Evolutionary conservation across 257 asterid species (phyloP).

Genomic region (Solanum pennellii): DNA sequence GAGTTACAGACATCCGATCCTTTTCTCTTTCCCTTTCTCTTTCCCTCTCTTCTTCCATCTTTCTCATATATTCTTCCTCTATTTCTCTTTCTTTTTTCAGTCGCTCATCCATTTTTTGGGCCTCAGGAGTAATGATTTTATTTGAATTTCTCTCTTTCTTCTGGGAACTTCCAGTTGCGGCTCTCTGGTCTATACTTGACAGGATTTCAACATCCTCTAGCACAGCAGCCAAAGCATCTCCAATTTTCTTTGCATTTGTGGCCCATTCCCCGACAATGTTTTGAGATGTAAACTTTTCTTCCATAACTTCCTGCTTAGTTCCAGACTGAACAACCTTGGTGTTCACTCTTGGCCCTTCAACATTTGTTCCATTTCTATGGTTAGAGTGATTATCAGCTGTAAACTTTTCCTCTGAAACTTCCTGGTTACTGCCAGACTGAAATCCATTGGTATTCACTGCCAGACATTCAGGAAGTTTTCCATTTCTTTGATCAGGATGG

Average conservation of each 20-base stretch:
- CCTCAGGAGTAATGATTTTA: slow-evolving; percentile 20
- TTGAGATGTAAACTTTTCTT: slow-evolving; percentile 15
- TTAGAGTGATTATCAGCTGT: slow-evolving; percentile 19
- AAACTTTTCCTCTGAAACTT: slow-evolving; percentile 14
- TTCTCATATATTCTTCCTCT: slow-evolving; percentile 45
- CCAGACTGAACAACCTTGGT: slow-evolving; percentile 10
- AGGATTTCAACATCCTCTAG: slow-evolving; percentile 22
- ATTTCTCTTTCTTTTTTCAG: slow-evolving; percentile 34
- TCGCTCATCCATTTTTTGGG: slow-evolving; percentile 28
- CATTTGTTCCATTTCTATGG: slow-evolving; percentile 5
- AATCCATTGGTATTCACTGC: neutral
- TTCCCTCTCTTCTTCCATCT: slow-evolving; percentile 76
- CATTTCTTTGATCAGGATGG: slow-evolving; percentile 15
- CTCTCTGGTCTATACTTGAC: slow-evolving; percentile 12
- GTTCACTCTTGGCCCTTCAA: slow-evolving; percentile 6
- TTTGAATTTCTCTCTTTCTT: slow-evolving; percentile 21
- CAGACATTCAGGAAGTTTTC: slow-evolving; percentile 4
- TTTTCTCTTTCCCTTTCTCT: slow-evolving; percentile 94
- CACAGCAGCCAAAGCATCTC: slow-evolving; percentile 25
- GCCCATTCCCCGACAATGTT: slow-evolving; percentile 22
- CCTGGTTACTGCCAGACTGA: slow-evolving; percentile 23
- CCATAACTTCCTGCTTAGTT: slow-evolving; percentile 19
- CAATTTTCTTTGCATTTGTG: slow-evolving; percentile 28
- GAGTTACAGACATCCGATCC: slow-evolving; percentile 79
- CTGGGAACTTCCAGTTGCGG: slow-evolving; percentile 22